phyloP scores from a whole-genome alignment of 2,329 filamentous ascomycete genomes.

The Alternaria sp. region DNA sequence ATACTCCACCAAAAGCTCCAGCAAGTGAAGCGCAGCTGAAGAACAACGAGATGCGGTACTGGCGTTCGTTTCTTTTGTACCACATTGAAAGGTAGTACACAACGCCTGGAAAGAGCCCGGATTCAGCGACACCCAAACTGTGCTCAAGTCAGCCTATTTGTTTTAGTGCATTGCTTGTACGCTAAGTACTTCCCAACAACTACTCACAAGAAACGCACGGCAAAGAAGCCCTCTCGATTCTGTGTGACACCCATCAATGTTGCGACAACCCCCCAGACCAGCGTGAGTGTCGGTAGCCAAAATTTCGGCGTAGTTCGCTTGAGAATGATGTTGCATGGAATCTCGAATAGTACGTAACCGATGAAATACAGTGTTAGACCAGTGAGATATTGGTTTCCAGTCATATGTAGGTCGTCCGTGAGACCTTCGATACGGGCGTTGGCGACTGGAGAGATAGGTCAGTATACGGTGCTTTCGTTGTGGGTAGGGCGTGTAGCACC shows the following conservation, averaged over 20 bases:
- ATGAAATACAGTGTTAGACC: constrained; percentile 72
- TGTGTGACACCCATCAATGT: constrained; percentile 61
- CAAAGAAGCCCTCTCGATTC: constrained; percentile 57
- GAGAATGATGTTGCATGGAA: constrained; percentile 67
- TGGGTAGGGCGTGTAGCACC: constrained; percentile 20
- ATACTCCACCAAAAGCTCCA: constrained; percentile 67
- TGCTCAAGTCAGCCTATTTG: neutral
- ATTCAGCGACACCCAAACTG: constrained; percentile 47
- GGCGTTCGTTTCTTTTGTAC: constrained; percentile 67
- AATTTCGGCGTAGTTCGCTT: constrained; percentile 65
- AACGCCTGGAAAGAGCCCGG: constrained; percentile 50
- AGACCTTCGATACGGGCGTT: constrained; percentile 58
- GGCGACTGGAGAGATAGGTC: constrained; percentile 27
- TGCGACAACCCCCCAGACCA: constrained; percentile 58
- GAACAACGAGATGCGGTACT: constrained; percentile 67
- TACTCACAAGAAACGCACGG: constrained; percentile 57
- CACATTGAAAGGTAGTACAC: constrained; percentile 69
- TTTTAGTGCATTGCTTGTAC: too few species aligned
- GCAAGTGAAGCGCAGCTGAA: constrained; percentile 66
- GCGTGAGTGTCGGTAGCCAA: constrained; percentile 58
- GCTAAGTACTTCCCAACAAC: neutral
- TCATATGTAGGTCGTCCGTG: constrained; percentile 42
- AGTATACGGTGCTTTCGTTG: neutral
- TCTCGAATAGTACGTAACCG: constrained; percentile 59
- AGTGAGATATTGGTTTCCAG: constrained; percentile 65